Conservation (phyloP, 2,329 filamentous ascomycete genomes). For the Colletotrichum lentis region DNA sequence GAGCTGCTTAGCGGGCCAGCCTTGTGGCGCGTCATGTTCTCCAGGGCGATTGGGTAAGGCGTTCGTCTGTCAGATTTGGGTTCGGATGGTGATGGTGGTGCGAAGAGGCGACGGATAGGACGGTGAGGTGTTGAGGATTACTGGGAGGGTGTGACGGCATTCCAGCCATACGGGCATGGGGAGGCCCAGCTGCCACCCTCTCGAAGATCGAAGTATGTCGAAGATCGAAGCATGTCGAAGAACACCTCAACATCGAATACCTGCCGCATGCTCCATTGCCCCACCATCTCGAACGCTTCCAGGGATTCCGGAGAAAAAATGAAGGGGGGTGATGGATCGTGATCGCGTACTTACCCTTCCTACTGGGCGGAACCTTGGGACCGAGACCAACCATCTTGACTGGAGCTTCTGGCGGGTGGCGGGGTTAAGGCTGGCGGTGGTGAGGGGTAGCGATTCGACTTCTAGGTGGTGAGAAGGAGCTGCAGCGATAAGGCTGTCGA, state of each 20-base stretch:
- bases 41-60: constrained; percentile 1
- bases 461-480: constrained; percentile 3
- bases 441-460: constrained; percentile 34
- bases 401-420: constrained; percentile 40
- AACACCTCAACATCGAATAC: constrained; percentile 13
- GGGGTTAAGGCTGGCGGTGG: constrained; percentile 42
- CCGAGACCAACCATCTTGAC: constrained; percentile 61
- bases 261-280: constrained; percentile 10
- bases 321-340: constrained; percentile 33
- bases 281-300: background rate
- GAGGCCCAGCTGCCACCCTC: constrained; percentile 10
- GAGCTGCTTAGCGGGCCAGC: constrained; percentile 21
- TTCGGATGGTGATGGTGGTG: constrained; percentile 17
- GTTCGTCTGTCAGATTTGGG: constrained; percentile 6
- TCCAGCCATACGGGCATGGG: constrained; percentile 9
- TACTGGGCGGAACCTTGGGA: constrained; percentile 59
- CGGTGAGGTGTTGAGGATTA: constrained; percentile 33
- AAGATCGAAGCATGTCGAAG: constrained; percentile 20
- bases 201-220: constrained; percentile 18
- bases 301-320: constrained; percentile 10
- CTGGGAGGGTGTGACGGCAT: constrained; percentile 26
- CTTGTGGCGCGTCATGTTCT: constrained; percentile 28
- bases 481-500: constrained; percentile 2
- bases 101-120: constrained; percentile 17
- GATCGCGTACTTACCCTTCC: constrained; percentile 70